Evolutionary conservation across 208 protist genomes (phyloP).

Genomic region (Herpetomonas samuelpessoai): DNA sequence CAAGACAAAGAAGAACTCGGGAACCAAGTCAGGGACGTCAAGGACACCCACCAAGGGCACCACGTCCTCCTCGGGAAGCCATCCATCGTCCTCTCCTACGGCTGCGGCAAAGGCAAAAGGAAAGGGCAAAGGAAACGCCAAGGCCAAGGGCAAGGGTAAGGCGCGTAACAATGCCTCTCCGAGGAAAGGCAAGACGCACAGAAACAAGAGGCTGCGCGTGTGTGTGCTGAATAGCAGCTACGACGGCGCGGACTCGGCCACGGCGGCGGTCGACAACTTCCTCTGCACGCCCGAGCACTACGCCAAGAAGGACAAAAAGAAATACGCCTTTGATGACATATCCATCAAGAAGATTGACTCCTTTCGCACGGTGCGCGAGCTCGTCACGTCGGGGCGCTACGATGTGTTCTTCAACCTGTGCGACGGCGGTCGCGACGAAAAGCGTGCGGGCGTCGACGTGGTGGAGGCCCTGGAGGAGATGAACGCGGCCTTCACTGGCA

Average conservation of each 20-base stretch:
- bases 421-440: conserved; percentile 82
- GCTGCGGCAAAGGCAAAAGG: not conserved
- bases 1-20: conserved; percentile 9
- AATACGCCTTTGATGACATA: conserved; percentile 72
- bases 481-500: conserved; percentile 87
- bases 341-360: conserved; percentile 70
- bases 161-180: not conserved
- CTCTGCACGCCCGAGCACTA: conserved; percentile 79
- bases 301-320: conserved; percentile 63
- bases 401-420: conserved; percentile 91
- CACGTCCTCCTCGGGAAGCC: too few relatives aligned
- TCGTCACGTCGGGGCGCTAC: conserved; percentile 79
- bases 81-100: too few relatives aligned
- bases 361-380: conserved; percentile 65
- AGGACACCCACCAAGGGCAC: too few relatives aligned
- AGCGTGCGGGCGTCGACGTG: conserved; percentile 80
- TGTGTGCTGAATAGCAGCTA: conserved; percentile 88
- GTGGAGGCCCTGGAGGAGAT: conserved; percentile 81
- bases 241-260: conserved; percentile 69
- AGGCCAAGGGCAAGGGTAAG: too few relatives aligned
- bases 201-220: conserved; percentile 44
- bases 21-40: too few relatives aligned
- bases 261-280: conserved; percentile 75
- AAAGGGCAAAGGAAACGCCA: conserved; percentile 4
- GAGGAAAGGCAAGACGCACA: not conserved